Evolutionary conservation across 352 stramenopile species (phyloP).

Genomic region (Phytopythium boreale): DNA sequence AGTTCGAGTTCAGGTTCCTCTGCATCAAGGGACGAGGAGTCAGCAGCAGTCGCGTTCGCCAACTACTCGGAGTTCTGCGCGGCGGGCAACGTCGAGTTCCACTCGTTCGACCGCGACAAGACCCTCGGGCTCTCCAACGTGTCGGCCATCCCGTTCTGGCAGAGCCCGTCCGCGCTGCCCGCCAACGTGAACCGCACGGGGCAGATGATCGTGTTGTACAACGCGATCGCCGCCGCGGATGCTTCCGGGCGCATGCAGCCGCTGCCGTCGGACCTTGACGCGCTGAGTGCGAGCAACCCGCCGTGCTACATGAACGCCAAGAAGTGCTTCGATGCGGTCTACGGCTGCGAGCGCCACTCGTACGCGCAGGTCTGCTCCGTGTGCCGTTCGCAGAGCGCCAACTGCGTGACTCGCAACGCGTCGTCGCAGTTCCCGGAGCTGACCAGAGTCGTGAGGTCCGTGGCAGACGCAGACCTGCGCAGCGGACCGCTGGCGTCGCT

Average conservation of each 20-base stretch:
- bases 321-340: conserved; percentile 43
- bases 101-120: conserved; percentile 47
- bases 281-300: conserved; percentile 43
- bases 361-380: conserved; percentile 65
- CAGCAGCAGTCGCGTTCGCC: conserved; percentile 23
- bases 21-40: conserved; percentile 13
- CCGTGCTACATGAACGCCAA: conserved; percentile 60
- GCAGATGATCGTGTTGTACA: conserved; percentile 58
- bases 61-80: conserved; percentile 52
- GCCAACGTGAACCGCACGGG: conserved; percentile 49
- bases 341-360: conserved; percentile 51
- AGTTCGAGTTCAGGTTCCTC: conserved; percentile 21
- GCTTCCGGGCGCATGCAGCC: conserved; percentile 33
- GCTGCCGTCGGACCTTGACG: conserved; percentile 38
- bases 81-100: conserved; percentile 45
- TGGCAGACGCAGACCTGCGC: conserved; percentile 29
- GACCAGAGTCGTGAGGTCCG: conserved; percentile 14
- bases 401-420: conserved; percentile 34
- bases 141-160: conserved; percentile 55
- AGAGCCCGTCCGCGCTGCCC: conserved; percentile 40
- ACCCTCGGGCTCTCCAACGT: conserved; percentile 47
- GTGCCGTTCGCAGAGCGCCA: conserved; percentile 33
- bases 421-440: conserved; percentile 45
- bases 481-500: conserved; percentile 25
- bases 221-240: conserved; percentile 18